Base-by-base conservation (phyloP, 1,284 basidiomycete genomes). In the Ganoderma resinaceum region DNA sequence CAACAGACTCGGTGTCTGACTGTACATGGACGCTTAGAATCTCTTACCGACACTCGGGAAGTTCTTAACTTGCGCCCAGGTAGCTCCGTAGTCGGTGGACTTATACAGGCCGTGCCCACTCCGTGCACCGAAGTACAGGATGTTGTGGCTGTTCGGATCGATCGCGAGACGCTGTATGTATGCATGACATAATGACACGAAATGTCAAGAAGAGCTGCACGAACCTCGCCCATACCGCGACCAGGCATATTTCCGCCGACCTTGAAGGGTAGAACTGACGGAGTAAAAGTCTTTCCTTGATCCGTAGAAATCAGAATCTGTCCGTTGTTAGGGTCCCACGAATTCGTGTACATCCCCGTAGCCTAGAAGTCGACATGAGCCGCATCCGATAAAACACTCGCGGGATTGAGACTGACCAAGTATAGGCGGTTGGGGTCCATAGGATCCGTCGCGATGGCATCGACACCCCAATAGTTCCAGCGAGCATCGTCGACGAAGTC, bases 171-270 rank as follows among this genome's bases (percentile, higher is more conserved):
- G 86, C 87, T 90, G 53, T 37, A 16, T 18, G 14, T 43, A 23
- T 16, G 16, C 58, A 31, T 65, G 58, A 53, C 9, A 61, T 20
- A 49, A 61, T 42, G 18, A 26, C 8, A 40, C 29, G n/a, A 58
- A 52, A 62, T 23, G 33, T 52, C 35, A 14, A 38, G 35, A 7
- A 62, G n/a, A 42, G 62, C 29, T 9, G 6, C 11, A 71, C 75
- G 66, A 65, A 80, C 78, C 74, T 81, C 80, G 37, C 80, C 80
- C 75, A 83, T 78, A 62, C 88, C 89, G 75, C 89, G 87, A 60
- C 89, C 89, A 29, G 89, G 89, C 89, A 91, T 91, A 76, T 91
- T 91, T 7, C 89, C 89, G 43, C 87, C 86, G 37, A 89, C 83
- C 70, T 91, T 91, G 83, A 91, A 91, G 1, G 89, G 85, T 1